A percentile compares a stretch with the other conserved stretches of the same genome.
phyloP scores from a whole-genome alignment of 2,329 filamentous ascomycete genomes.

The Sclerotinia spermophila region DNA sequence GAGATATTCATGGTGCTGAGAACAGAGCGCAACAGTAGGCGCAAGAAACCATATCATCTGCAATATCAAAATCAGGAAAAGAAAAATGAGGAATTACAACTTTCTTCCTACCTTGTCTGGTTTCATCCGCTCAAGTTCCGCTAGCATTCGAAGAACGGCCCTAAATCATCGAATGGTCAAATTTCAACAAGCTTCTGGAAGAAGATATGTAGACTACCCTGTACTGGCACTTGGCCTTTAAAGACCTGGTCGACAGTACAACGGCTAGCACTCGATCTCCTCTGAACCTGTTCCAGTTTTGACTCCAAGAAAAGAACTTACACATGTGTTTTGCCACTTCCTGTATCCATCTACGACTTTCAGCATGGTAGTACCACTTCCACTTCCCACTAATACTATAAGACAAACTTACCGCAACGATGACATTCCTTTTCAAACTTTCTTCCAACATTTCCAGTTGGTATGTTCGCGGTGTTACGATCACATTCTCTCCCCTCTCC shows the following conservation, averaged over 20 bases:
- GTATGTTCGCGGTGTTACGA: slow-evolving; percentile 45
- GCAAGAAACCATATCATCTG: slow-evolving; percentile 69
- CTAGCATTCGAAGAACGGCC: slow-evolving; percentile 63
- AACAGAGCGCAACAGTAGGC: slow-evolving; percentile 63
- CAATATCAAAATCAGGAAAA: slow-evolving; percentile 22
- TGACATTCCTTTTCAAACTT: slow-evolving; percentile 65
- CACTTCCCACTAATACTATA: background rate
- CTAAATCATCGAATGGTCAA: background rate
- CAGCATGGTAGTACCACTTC: too few species aligned
- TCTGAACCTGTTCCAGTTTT: background rate
- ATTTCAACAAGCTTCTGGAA: background rate
- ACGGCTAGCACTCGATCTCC: background rate
- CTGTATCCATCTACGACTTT: slow-evolving; percentile 18
- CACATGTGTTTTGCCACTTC: slow-evolving; percentile 20
- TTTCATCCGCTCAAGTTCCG: slow-evolving; percentile 55
- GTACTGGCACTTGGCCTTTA: background rate
- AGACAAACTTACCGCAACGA: slow-evolving; percentile 56
- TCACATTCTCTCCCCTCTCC: slow-evolving; percentile 20
- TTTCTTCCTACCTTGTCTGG: slow-evolving; percentile 48
- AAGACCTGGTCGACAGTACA: background rate
- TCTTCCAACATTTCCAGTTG: slow-evolving; percentile 73
- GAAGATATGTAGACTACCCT: too few species aligned
- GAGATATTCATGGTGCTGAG: slow-evolving; percentile 63
- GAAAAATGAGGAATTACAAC: background rate
- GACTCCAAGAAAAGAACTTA: slow-evolving; percentile 4